Base-by-base conservation (phyloP, 768 basidiomycete genomes). In the Panaeolus papilionaceus region DNA sequence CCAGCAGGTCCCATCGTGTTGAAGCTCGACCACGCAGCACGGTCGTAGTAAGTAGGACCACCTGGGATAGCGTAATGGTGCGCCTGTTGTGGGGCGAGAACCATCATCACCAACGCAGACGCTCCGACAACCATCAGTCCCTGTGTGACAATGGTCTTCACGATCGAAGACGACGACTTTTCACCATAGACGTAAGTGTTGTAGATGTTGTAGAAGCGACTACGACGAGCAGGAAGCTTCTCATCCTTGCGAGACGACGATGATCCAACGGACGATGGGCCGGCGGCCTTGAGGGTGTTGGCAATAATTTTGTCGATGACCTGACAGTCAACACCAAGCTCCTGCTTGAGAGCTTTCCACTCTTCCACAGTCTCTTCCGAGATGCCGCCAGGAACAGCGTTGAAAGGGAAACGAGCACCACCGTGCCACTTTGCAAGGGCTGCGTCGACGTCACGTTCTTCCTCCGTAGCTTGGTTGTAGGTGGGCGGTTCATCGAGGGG, bases 161-260 rank as follows among this genome's bases (percentile, higher is more conserved):
- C 38, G 61, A 40, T 61, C 54, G 71, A 61, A 3, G 69, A 77
- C 71, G 72, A 80, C 26, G 79, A 77, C 64, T 77, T 81, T 64
- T 83, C 80, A 70, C 84, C 82, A 69, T 85, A 86, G 39, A 87
- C 81, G 64, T 86, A 86, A 8, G 92, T 94, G 77, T 94, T 94
- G 77, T 94, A 93, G 74, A 94, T 92, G 77, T 93, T 94, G 80
- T 92, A 94, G 76, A 94, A 93, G 62, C 89, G 83, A 62, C 81
- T 79, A 12, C 83, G 80, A 16, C 78, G 73, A 44, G 75, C 71
- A 28, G 63, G 67, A 67, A 38, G 63, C 69, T 61, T 69, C 67
- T 64, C 66, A 63, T 67, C 47, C 38, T 47, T 64, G 11, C 37
- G 58, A 10, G 45, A 71, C 9, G 70, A 64, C 3, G 72, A 23